These are phyloP conservation scores for Castanospermum australe DNA, from an alignment of 306 rosid genomes.

Conservation along the genomic window DNA sequence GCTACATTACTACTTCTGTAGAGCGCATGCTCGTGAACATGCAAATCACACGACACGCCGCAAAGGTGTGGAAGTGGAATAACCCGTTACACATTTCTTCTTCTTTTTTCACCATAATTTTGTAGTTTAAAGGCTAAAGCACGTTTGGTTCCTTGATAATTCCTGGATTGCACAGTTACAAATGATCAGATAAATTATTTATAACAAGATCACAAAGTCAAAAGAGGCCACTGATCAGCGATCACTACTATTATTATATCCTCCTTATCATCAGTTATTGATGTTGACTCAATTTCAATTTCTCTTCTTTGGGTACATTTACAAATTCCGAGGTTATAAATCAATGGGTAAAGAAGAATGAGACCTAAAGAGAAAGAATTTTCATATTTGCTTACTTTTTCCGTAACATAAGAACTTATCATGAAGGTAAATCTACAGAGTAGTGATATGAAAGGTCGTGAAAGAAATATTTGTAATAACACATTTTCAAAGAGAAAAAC, in stretches of 20 bases:
- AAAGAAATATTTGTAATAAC: too few relatives aligned
- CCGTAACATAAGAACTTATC: not conserved
- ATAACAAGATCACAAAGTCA: not conserved
- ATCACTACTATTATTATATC: not conserved
- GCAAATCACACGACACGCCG: not conserved
- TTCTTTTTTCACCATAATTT: not conserved
- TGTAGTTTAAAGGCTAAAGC: not conserved
- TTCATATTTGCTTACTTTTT: too few relatives aligned
- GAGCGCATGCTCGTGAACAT: conserved; percentile 22
- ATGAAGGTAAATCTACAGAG: not conserved
- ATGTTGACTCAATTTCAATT: not conserved
- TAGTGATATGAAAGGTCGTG: too few relatives aligned
- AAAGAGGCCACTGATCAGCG: not conserved
- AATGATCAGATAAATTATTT: not conserved
- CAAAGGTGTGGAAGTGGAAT: conserved; percentile 2
- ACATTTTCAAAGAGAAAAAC: too few relatives aligned
- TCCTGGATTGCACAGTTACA: not conserved
- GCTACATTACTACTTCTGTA: not conserved
- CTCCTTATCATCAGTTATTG: not conserved
- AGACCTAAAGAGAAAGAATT: too few relatives aligned
- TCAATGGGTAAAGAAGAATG: not conserved
- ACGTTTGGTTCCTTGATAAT: conserved; percentile 1
- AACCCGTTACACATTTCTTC: not conserved
- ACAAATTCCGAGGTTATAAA: not conserved
- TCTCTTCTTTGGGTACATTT: not conserved